Percentiles rank a stretch among this genome's conserved stretches.
Conservation (phyloP, 257 asterid species). For the Solanum etuberosum region DNA sequence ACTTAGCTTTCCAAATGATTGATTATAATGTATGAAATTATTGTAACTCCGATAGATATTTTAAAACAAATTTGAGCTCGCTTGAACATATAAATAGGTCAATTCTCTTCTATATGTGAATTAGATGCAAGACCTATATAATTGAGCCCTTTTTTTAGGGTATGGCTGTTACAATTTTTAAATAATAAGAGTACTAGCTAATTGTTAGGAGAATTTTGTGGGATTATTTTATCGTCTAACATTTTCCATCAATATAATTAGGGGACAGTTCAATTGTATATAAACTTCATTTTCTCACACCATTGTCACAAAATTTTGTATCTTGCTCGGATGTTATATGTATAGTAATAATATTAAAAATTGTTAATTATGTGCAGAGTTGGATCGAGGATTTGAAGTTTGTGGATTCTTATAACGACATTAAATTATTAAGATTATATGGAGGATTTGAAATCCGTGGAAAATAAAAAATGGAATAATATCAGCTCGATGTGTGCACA, state of each 20-base stretch:
- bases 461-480: neutral
- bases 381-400: neutral
- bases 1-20: neutral
- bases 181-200: no score
- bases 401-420: rapidly evolving
- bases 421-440: no score
- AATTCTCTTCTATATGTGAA: neutral
- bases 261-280: no score
- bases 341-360: neutral
- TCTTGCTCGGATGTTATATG: neutral
- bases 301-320: rapidly evolving
- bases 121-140: neutral
- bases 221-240: neutral
- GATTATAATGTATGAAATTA: neutral
- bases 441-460: neutral
- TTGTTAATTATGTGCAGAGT: neutral
- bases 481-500: neutral
- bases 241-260: no score
- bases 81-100: neutral
- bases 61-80: neutral
- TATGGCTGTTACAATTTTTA: neutral
- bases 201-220: neutral
- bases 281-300: neutral
- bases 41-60: neutral
- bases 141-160: neutral